phyloP scores from a whole-genome alignment of 2,329 filamentous ascomycete species.

The Microdochium nivale region DNA sequence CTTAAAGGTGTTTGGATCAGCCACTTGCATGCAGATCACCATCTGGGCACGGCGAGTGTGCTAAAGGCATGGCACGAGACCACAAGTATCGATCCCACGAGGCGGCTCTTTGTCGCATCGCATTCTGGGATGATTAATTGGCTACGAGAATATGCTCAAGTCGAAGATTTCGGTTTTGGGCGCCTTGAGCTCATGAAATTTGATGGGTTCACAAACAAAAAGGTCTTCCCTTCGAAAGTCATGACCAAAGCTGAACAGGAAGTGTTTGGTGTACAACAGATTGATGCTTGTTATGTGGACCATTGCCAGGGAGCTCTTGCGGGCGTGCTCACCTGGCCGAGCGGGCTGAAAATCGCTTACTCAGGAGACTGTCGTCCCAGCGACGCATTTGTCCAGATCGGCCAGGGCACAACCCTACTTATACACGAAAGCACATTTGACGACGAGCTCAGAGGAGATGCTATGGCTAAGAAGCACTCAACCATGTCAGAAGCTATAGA shows the following conservation, averaged over 20 bases:
- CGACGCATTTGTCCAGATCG: slow-evolving; percentile 59
- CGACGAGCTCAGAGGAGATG: slow-evolving; percentile 71
- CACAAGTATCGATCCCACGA: slow-evolving; percentile 25
- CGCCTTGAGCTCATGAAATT: slow-evolving; percentile 23
- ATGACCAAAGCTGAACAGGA: slow-evolving; percentile 32
- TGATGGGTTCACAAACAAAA: background rate
- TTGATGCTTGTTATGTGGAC: slow-evolving; percentile 59
- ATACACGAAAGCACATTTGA: slow-evolving; percentile 97
- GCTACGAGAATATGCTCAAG: slow-evolving; percentile 67
- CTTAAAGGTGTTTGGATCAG: slow-evolving; percentile 85
- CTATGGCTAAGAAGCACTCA: slow-evolving; percentile 79
- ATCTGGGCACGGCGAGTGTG: slow-evolving; percentile 75
- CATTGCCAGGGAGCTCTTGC: slow-evolving; percentile 79
- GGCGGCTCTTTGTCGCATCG: slow-evolving; percentile 58
- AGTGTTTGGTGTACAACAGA: slow-evolving; percentile 52
- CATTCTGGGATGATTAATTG: slow-evolving; percentile 65
- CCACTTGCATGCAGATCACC: slow-evolving; percentile 93
- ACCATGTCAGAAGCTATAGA: slow-evolving; percentile 80
- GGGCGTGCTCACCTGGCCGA: slow-evolving; percentile 67
- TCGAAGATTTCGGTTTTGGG: slow-evolving; percentile 68
- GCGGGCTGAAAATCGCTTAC: slow-evolving; percentile 80
- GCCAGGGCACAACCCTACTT: slow-evolving; percentile 67
- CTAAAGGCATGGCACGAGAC: slow-evolving; percentile 70
- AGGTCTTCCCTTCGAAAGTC: slow-evolving; percentile 13
- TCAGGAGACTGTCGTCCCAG: slow-evolving; percentile 90